A percentile compares a stretch with the other conserved stretches of the same genome.
Conservation (phyloP, 2,329 filamentous ascomycete species). For the Botrytis byssoidea region DNA sequence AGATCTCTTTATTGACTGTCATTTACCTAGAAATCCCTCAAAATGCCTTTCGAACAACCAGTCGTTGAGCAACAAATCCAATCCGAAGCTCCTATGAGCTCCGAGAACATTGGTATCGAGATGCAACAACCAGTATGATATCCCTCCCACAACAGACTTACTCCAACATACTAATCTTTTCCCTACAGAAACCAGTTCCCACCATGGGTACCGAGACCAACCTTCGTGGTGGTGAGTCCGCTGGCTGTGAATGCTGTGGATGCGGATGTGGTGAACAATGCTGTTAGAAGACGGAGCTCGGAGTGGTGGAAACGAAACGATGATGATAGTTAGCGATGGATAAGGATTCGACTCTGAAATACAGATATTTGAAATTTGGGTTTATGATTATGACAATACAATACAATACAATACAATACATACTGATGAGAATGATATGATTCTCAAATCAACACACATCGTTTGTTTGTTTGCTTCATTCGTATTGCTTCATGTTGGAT, state of each 20-base stretch:
- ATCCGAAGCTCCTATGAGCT: slow-evolving; percentile 35
- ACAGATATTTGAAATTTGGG: neutral
- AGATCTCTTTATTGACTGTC: neutral
- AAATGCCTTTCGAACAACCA: slow-evolving; percentile 34
- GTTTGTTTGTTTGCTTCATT: neutral
- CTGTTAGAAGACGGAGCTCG: slow-evolving; percentile 15
- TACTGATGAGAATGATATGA: neutral
- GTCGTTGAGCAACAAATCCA: slow-evolving; percentile 35
- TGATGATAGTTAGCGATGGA: neutral
- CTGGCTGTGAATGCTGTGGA: slow-evolving; percentile 24
- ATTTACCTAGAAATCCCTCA: slow-evolving; percentile 18
- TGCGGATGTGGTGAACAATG: slow-evolving; percentile 25
- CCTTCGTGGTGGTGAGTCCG: slow-evolving; percentile 26
- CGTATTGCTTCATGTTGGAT: neutral
- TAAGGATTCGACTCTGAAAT: slow-evolving; percentile 9
- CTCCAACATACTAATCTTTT: slow-evolving; percentile 15
- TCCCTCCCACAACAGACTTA: neutral
- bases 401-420: neutral
- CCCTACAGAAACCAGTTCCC: slow-evolving; percentile 24
- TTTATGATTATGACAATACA: slow-evolving; percentile 7
- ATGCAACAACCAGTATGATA: slow-evolving; percentile 34
- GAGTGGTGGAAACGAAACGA: neutral
- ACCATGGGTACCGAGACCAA: slow-evolving; percentile 22
- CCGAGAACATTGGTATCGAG: slow-evolving; percentile 28
- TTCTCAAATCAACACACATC: neutral